Base-by-base conservation (phyloP, 1,284 basidiomycete species). In the Cystobasidiaceae sp. region DNA sequence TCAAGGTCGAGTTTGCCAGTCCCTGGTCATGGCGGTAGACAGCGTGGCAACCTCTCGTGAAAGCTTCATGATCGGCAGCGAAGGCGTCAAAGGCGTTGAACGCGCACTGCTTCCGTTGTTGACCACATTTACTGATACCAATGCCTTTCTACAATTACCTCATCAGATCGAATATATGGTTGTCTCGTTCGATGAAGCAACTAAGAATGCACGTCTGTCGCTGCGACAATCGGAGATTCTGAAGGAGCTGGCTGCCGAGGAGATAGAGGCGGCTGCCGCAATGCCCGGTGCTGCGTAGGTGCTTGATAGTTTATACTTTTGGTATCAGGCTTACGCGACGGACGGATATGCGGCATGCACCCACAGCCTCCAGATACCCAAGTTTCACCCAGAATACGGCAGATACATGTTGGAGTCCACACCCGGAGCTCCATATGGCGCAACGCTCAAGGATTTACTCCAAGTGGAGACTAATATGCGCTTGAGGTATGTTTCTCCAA, bases 361-460 rank as follows among this genome's bases (percentile, higher is more conserved):
- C 37, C n/a, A 55, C 30, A 15, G 25, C 21, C 52, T 45, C 27
- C 81, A 85, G 21, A 83, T 92, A 27, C 93, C 93, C 2, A 90
- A 87, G n/a, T 98, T 96, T 76, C 96, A 98, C 76, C 94, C 94
- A 15, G 96, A 99, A 78, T 98, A 94, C 79, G 96, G 94, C 52
- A 85, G 93, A 43, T 98, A 91, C 81, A 99, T 99, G 96, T 82
- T 98, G 63, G 96, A 99, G 78, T 93, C 91, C 6, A 99, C 94
- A 0, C 96, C 96, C 0, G 96, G 96, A 2, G 84, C 84, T 44
- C 96, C 96, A 1, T 98, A 97, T 79, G 88, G 90, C 5, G 91
- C 90, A 17, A 87, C 83, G 25, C 84, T 94, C 37, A 81, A 82
- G 52, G 91, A 96, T 76, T 82, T 98, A 15, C 81, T 96, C 50